These are phyloP conservation scores for Cystofilobasidium bisporidii DNA, from an alignment of 768 basidiomycete genomes.

Conservation along the genomic window DNA sequence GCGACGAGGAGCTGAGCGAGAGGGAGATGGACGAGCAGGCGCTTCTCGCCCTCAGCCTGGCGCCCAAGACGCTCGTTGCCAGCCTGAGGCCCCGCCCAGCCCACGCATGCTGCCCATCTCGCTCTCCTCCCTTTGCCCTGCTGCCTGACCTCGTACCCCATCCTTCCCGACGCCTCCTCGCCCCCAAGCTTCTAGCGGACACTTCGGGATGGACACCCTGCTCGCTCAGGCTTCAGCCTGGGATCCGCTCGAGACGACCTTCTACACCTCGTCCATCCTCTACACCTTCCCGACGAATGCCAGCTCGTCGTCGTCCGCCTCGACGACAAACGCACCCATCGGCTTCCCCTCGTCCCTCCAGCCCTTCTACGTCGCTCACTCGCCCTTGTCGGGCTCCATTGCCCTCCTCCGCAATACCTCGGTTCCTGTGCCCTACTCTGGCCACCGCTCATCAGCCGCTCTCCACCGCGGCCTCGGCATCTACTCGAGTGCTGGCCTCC, in stretches of 20 bases:
- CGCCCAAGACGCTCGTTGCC: too few species aligned
- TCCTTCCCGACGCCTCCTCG: too few species aligned
- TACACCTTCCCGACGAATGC: conserved; percentile 21
- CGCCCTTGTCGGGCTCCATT: not conserved
- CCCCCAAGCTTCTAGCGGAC: too few species aligned
- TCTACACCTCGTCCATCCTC: conserved; percentile 19
- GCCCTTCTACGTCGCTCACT: conserved; percentile 1
- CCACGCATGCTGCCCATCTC: too few species aligned
- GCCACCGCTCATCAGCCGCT: not conserved
- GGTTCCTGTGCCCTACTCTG: conserved; percentile 17
- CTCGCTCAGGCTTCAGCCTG: not conserved
- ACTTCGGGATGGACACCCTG: not conserved
- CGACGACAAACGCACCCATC: conserved; percentile 10
- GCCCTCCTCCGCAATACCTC: conserved; percentile 22
- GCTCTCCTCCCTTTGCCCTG: too few species aligned
- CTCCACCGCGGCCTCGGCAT: conserved; percentile 10
- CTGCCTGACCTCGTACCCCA: too few species aligned
- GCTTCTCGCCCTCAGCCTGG: too few species aligned
- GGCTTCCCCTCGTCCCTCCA: not conserved
- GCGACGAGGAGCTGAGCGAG: too few species aligned
- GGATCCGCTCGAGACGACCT: conserved; percentile 26
- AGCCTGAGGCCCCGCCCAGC: too few species aligned
- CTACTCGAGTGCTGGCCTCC: conserved; percentile 75
- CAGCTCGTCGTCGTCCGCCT: conserved; percentile 3
- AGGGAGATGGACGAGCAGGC: too few species aligned